A percentile compares a stretch with the other conserved stretches of the same genome.
These are phyloP conservation scores for Gossypium thurberi DNA, from an alignment of 345 rosid species.

Conservation along the genomic window DNA sequence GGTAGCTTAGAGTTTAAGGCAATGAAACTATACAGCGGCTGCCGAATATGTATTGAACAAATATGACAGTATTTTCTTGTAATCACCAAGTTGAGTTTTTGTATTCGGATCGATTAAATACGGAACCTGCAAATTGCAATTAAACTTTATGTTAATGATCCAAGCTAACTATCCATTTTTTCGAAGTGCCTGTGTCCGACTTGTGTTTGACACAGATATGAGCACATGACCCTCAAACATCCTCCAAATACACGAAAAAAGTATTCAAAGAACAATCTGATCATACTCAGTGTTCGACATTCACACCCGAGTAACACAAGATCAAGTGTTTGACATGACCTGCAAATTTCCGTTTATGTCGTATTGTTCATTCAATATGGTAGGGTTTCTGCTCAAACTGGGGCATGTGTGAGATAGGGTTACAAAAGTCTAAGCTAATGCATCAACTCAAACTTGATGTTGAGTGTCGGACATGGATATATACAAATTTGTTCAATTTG, in stretches of 20 bases:
- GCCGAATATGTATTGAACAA: constrained; percentile 60
- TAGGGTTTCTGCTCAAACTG: neutral
- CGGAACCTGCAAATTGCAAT: constrained; percentile 49
- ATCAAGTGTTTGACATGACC: neutral
- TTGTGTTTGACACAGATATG: no score
- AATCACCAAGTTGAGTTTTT: constrained; percentile 47
- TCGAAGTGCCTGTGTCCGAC: neutral
- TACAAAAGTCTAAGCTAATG: no score
- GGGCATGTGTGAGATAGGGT: no score
- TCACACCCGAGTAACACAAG: neutral
- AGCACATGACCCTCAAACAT: neutral
- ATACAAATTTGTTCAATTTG: neutral
- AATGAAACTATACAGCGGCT: constrained; percentile 18
- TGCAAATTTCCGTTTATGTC: neutral
- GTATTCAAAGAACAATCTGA: neutral
- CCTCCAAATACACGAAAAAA: neutral
- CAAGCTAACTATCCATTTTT: neutral
- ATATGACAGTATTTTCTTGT: constrained; percentile 54
- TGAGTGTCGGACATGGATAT: neutral
- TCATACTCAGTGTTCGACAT: neutral
- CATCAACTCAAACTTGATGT: neutral
- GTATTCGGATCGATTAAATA: constrained; percentile 75
- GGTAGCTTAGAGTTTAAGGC: neutral
- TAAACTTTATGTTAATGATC: neutral
- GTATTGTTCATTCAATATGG: neutral